These are phyloP conservation scores for Penicillium cataractarum DNA, from an alignment of 495 filamentous ascomycete genomes.

Conservation along the genomic window DNA sequence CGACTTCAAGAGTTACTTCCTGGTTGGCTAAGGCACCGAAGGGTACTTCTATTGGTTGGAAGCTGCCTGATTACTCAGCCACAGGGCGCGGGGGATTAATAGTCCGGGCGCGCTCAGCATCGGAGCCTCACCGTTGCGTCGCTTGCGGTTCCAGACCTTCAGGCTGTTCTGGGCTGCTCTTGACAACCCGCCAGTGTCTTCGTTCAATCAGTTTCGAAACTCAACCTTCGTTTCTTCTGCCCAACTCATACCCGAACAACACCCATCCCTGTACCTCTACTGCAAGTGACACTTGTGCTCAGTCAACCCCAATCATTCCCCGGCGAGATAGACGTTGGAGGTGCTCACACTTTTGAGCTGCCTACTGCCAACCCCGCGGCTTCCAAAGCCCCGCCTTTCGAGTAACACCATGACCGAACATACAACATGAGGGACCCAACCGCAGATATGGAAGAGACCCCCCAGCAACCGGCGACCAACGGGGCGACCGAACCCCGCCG, in stretches of 20 bases:
- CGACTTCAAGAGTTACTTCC: too few species aligned
- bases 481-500: constrained; percentile 40
- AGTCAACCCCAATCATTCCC: neutral
- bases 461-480: constrained; percentile 34
- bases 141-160: constrained; percentile 19
- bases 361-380: constrained; percentile 13
- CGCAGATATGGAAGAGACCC: constrained; percentile 43
- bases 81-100: constrained; percentile 13
- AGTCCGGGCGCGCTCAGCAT: constrained; percentile 19
- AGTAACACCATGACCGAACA: constrained; percentile 42
- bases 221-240: neutral
- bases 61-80: neutral
- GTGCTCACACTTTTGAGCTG: constrained; percentile 16
- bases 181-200: constrained; percentile 1
- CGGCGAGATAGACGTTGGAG: constrained; percentile 8
- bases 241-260: neutral
- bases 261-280: neutral
- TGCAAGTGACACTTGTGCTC: neutral
- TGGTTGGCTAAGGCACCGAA: too few species aligned
- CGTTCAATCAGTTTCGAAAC: neutral
- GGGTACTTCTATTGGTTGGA: too few species aligned
- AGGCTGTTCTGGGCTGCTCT: constrained; percentile 7
- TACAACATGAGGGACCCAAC: constrained; percentile 48
- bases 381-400: constrained; percentile 13
- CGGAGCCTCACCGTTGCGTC: constrained; percentile 24